Conservation (phyloP, 768 basidiomycete species). For the Naganishia vaughanmartiniae region DNA sequence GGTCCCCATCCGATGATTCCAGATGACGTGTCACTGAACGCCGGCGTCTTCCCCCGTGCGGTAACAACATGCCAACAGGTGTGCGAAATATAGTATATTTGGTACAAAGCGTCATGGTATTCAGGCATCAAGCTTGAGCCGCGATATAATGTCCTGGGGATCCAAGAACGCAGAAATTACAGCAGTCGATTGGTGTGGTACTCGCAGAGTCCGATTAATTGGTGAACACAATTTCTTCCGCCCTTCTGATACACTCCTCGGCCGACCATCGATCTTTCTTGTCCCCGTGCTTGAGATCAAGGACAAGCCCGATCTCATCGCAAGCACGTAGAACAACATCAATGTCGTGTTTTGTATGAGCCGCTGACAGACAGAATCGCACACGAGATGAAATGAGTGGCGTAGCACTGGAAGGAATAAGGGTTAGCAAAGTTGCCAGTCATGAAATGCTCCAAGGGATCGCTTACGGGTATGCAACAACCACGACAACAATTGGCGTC, state of each 20-base stretch:
- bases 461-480: slow-evolving; percentile 71
- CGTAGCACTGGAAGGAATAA: slow-evolving; percentile 60
- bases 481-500: slow-evolving; percentile 81
- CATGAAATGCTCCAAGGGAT: too few species aligned
- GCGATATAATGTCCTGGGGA: not conserved
- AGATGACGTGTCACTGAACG: slow-evolving; percentile 7
- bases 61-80: not conserved
- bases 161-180: not conserved
- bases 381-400: slow-evolving; percentile 82
- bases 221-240: slow-evolving; percentile 66
- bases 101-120: slow-evolving; percentile 1
- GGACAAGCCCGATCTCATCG: slow-evolving; percentile 83
- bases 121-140: slow-evolving; percentile 9
- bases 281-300: slow-evolving; percentile 76
- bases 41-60: not conserved
- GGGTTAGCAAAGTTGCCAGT: slow-evolving; percentile 22
- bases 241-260: slow-evolving; percentile 68
- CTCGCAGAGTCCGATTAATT: slow-evolving; percentile 12
- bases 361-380: slow-evolving; percentile 87
- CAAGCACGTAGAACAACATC: slow-evolving; percentile 79
- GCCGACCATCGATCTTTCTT: slow-evolving; percentile 69
- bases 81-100: slow-evolving; percentile 3
- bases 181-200: not conserved
- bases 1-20: not conserved
- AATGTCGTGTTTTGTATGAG: slow-evolving; percentile 96